A percentile compares a stretch with the other conserved stretches of the same genome.
Conservation (phyloP, 31 red algal species). For the Odonthalia washingtoniensis region DNA sequence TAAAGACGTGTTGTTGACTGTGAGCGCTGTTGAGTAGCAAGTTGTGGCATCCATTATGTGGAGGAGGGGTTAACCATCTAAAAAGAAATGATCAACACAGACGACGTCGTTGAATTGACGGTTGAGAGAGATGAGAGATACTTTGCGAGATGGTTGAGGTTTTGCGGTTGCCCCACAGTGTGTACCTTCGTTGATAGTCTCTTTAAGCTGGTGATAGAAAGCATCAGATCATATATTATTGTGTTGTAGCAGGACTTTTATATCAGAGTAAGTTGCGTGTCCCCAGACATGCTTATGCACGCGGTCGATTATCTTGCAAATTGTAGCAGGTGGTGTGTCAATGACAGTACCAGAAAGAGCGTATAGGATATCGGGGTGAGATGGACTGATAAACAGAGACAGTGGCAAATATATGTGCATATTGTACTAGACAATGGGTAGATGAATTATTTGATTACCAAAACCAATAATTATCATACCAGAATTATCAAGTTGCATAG, state of each 20-base stretch:
- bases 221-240: constrained; percentile 39
- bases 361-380: background rate
- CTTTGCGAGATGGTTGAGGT: constrained; percentile 14
- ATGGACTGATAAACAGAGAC: background rate
- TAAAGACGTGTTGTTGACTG: background rate
- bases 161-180: constrained; percentile 5
- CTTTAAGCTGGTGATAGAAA: constrained; percentile 1
- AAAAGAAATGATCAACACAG: no score
- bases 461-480: no score
- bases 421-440: no score
- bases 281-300: constrained; percentile 45
- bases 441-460: no score
- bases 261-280: constrained; percentile 36
- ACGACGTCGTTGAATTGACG: no score
- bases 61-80: no score
- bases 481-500: no score
- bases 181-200: background rate
- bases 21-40: background rate
- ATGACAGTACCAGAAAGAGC: background rate
- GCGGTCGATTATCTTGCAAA: constrained; percentile 19
- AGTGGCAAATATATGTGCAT: no score
- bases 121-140: background rate
- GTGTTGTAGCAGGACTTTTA: constrained; percentile 18
- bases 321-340: background rate
- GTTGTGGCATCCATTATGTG: background rate